Conservation (phyloP, 345 rosid genomes). For the Camelina laxa region DNA sequence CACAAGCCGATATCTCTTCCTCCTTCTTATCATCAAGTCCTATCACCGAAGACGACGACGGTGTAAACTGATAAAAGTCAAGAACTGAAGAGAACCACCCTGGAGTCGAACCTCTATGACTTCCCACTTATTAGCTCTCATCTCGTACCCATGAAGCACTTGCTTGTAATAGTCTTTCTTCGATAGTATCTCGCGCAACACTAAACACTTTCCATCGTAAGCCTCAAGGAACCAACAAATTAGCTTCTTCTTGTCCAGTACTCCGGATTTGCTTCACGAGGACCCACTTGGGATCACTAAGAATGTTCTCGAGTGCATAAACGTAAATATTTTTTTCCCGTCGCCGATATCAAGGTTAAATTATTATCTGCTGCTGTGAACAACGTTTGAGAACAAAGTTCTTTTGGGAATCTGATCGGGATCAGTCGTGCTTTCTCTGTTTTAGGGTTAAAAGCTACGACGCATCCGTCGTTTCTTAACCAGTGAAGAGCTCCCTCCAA, state of each 20-base stretch:
- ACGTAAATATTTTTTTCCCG: not conserved
- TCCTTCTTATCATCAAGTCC: not conserved
- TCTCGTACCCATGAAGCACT: slow-evolving; percentile 20
- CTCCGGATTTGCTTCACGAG: not conserved
- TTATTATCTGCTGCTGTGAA: not conserved
- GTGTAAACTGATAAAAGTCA: not conserved
- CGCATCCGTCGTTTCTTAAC: slow-evolving; percentile 19
- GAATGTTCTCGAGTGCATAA: not conserved
- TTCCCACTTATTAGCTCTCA: not conserved
- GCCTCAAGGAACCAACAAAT: not conserved
- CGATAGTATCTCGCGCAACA: not conserved
- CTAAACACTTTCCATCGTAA: slow-evolving; percentile 20
- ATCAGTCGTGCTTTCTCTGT: slow-evolving; percentile 11
- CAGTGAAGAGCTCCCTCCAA: slow-evolving; percentile 24
- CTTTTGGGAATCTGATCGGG: not conserved
- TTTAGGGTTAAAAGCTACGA: slow-evolving; percentile 18
- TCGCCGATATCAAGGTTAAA: not conserved
- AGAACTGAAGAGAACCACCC: not conserved
- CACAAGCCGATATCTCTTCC: not conserved
- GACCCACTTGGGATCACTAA: slow-evolving; percentile 21
- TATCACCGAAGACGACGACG: not conserved
- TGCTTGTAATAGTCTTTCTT: not conserved
- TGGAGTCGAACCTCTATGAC: not conserved
- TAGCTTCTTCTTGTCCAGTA: not conserved
- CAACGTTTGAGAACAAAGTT: not conserved